Conservation (phyloP, 495 filamentous ascomycete genomes). For the Tuber umbilicatum region DNA sequence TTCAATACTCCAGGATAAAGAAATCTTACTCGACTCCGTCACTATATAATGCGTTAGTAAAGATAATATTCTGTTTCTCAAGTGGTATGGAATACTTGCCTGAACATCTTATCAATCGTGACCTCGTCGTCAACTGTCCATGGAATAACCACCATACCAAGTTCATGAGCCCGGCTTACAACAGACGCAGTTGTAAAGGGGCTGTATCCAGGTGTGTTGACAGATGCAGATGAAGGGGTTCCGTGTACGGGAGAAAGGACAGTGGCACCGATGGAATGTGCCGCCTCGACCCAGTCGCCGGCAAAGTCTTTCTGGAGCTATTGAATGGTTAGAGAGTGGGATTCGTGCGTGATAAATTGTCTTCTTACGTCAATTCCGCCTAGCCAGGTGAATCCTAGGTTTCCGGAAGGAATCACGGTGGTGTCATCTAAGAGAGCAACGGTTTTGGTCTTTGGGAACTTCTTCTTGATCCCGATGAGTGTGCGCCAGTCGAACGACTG, state of each 20-base stretch:
- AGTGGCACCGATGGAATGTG: constrained; percentile 34
- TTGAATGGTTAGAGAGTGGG: not conserved
- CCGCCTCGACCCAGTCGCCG: constrained; percentile 41
- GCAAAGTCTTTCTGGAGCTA: constrained; percentile 31
- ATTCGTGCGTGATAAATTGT: not conserved
- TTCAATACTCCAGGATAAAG: not conserved
- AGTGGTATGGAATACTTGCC: constrained; percentile 19
- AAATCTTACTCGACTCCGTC: constrained; percentile 31
- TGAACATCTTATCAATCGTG: constrained; percentile 40
- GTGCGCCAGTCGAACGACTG: constrained; percentile 44
- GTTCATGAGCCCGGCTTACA: constrained; percentile 35
- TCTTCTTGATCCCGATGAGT: constrained; percentile 40
- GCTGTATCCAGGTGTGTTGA: constrained; percentile 37
- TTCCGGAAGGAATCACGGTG: constrained; percentile 24
- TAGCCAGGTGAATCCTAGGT: constrained; percentile 38
- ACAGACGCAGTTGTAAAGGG: constrained; percentile 37
- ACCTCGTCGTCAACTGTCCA: constrained; percentile 43
- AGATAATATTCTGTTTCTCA: not conserved
- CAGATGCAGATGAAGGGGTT: constrained; percentile 16
- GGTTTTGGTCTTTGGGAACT: constrained; percentile 37
- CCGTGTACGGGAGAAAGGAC: constrained; percentile 37
- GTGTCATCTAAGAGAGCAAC: constrained; percentile 40
- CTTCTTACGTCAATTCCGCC: constrained; percentile 37
- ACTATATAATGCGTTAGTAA: constrained; percentile 12
- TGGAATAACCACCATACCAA: constrained; percentile 40